Conservation (phyloP, 768 basidiomycete genomes). For the Xerocomellus chrysenteron region DNA sequence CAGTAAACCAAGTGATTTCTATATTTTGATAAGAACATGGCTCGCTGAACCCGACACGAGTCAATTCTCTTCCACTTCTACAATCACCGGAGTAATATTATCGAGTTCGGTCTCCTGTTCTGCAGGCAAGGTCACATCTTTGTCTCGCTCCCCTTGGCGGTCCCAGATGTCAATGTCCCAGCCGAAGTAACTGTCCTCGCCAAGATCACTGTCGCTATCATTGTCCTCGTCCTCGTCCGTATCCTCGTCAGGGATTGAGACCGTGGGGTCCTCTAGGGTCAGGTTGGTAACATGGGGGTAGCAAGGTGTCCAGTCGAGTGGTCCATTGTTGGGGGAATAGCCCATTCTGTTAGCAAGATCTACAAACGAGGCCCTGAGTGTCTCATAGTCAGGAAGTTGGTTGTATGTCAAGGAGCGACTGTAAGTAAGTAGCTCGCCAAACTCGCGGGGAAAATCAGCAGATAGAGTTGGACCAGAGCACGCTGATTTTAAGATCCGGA, state of each 20-base stretch:
- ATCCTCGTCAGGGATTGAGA: not conserved
- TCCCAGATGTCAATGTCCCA: slow-evolving; percentile 1
- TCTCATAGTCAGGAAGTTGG: slow-evolving; percentile 1
- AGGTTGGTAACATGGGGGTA: not conserved
- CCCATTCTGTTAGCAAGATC: not conserved
- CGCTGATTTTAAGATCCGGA: not conserved
- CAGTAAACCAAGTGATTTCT: too few relatives aligned
- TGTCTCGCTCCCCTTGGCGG: slow-evolving; percentile 1
- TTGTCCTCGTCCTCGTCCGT: not conserved
- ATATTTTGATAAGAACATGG: too few relatives aligned
- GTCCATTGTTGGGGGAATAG: not conserved
- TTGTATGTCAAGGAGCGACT: slow-evolving; percentile 1
- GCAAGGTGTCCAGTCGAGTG: slow-evolving; percentile 6
- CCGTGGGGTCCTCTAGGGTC: not conserved
- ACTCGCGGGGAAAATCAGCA: not conserved
- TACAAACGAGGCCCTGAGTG: not conserved
- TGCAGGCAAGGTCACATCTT: not conserved
- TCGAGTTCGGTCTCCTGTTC: not conserved
- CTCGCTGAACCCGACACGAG: too few relatives aligned
- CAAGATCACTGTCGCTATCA: not conserved
- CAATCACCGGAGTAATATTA: not conserved
- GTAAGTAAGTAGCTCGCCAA: slow-evolving; percentile 1
- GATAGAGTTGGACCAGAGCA: not conserved
- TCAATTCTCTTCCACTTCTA: not conserved
- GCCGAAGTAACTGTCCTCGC: not conserved